Conservation (phyloP, 768 basidiomycete species). For the Galerina marginata region DNA sequence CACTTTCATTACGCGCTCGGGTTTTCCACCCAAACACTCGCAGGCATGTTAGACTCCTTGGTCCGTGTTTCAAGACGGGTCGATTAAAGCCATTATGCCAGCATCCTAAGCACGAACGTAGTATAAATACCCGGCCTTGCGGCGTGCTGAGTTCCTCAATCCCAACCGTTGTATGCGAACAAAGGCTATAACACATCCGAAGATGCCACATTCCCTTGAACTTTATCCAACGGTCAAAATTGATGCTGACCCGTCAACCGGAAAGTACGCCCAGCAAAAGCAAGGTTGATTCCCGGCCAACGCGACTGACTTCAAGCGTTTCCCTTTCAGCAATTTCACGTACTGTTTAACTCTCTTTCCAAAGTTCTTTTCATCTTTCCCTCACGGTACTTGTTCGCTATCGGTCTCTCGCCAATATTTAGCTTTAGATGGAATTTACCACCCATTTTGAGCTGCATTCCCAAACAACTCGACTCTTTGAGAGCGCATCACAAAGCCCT, state of each 20-base stretch:
- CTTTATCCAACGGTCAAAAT: constrained; percentile 66
- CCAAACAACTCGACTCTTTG: constrained; percentile 86
- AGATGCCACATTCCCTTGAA: constrained; percentile 64
- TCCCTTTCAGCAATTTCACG: constrained; percentile 84
- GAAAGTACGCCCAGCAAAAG: constrained; percentile 59
- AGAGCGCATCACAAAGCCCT: constrained; percentile 72
- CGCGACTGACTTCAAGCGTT: constrained; percentile 77
- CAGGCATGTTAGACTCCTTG: constrained; percentile 86
- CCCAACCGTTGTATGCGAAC: constrained; percentile 58
- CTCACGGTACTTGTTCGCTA: constrained; percentile 86
- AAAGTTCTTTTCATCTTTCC: constrained; percentile 86
- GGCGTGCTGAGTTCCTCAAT: constrained; percentile 69
- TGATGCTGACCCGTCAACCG: constrained; percentile 69
- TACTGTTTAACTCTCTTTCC: constrained; percentile 83
- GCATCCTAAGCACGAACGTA: constrained; percentile 72
- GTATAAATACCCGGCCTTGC: constrained; percentile 54
- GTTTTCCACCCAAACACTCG: constrained; percentile 36
- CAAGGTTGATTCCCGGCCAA: constrained; percentile 58
- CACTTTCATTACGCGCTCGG: constrained; percentile 73
- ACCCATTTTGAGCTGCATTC: constrained; percentile 85
- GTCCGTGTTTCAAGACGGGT: constrained; percentile 87
- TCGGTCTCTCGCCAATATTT: constrained; percentile 84
- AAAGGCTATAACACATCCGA: constrained; percentile 70
- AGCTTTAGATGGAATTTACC: constrained; percentile 88
- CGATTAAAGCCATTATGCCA: constrained; percentile 81